phyloP scores from a whole-genome alignment of 2,329 filamentous ascomycete genomes.

The Fusarium sacchari region DNA sequence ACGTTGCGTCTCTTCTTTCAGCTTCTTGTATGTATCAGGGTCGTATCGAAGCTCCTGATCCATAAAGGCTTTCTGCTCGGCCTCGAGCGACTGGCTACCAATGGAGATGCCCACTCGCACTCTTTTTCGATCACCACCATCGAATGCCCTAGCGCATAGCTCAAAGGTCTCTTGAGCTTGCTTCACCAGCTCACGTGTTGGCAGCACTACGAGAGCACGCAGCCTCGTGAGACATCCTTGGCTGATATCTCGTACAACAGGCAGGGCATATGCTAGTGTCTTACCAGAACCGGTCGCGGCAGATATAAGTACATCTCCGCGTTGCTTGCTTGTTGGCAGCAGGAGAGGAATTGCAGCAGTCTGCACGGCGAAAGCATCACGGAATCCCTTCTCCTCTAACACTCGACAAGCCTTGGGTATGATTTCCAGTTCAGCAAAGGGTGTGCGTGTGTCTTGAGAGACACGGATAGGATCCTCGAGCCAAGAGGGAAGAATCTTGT shows the following conservation, averaged over 20 bases:
- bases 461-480: slow-evolving; percentile 79
- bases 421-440: slow-evolving; percentile 74
- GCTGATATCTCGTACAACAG: slow-evolving; percentile 81
- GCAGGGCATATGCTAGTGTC: slow-evolving; percentile 89
- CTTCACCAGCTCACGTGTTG: slow-evolving; percentile 88
- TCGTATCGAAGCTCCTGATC: slow-evolving; percentile 68
- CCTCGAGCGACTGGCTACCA: slow-evolving; percentile 79
- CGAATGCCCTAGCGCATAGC: slow-evolving; percentile 72
- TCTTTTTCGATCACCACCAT: slow-evolving; percentile 67
- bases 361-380: slow-evolving; percentile 57
- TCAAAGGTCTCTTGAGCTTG: slow-evolving; percentile 86
- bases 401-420: slow-evolving; percentile 66
- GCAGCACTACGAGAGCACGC: slow-evolving; percentile 85
- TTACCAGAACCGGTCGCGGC: slow-evolving; percentile 97
- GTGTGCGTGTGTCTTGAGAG: slow-evolving; percentile 64
- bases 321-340: slow-evolving; percentile 69
- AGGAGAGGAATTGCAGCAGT: slow-evolving; percentile 77
- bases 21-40: slow-evolving; percentile 60
- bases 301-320: slow-evolving; percentile 87
- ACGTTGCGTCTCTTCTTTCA: slow-evolving; percentile 39
- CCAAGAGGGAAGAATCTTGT: slow-evolving; percentile 84
- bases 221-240: slow-evolving; percentile 72
- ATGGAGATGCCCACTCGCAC: slow-evolving; percentile 84
- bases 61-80: slow-evolving; percentile 64
- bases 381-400: slow-evolving; percentile 68